A percentile compares a stretch with the other conserved stretches of the same genome.
Conservation (phyloP, 306 rosid species). For the Sesbania bispinosa region DNA sequence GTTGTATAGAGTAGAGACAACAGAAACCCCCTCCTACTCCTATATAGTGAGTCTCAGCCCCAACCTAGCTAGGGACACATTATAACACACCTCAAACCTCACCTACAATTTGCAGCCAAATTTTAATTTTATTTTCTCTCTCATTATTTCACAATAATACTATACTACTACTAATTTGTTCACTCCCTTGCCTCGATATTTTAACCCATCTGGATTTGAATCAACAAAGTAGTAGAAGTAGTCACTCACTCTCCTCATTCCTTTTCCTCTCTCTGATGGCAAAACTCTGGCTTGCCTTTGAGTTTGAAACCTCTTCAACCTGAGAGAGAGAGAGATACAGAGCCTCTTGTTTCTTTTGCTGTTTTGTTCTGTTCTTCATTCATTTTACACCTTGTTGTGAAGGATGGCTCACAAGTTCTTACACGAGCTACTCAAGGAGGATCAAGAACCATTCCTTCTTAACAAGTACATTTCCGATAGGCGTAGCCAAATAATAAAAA, state of each 20-base stretch:
- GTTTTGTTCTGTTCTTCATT: background rate
- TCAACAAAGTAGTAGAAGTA: constrained; percentile 1
- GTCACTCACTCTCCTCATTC: constrained; percentile 38
- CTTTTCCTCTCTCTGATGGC: constrained; percentile 19
- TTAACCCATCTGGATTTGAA: constrained; percentile 61
- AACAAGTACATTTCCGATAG: constrained; percentile 59
- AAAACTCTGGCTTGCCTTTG: too few relatives aligned
- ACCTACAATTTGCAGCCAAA: constrained; percentile 11
- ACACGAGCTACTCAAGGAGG: constrained; percentile 55
- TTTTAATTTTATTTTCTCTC: background rate
- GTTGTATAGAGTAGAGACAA: too few relatives aligned
- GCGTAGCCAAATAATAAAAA: constrained; percentile 41
- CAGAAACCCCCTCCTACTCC: background rate
- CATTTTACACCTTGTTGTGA: background rate
- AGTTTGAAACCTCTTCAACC: constrained; percentile 40
- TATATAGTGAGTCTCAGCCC: background rate
- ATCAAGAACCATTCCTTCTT: constrained; percentile 66
- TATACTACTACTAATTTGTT: constrained; percentile 19
- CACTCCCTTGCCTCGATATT: constrained; percentile 42
- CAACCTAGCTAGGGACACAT: constrained; percentile 12
- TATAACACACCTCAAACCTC: background rate
- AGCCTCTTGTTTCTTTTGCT: background rate
- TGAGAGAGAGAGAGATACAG: too few relatives aligned
- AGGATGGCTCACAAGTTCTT: constrained; percentile 49
- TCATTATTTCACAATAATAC: constrained; percentile 26